Evolutionary conservation across 176 grass and related monocot species (phyloP).

Genomic region (Oropetium thomaeum): DNA sequence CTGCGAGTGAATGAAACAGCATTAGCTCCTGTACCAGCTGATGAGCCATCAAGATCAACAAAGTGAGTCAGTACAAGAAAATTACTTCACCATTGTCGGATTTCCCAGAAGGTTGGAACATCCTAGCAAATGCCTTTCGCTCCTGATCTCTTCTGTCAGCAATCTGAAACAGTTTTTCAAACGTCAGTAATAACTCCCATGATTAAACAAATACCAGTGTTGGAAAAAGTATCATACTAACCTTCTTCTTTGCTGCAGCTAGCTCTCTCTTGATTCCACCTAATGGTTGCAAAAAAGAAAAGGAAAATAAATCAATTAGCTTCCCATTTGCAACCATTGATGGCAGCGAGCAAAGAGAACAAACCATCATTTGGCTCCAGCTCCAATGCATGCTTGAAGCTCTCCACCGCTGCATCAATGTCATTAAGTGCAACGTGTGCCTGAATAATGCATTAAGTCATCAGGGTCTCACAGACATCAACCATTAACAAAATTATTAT

Average conservation of each 20-base stretch:
- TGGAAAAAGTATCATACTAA: constrained; percentile 25
- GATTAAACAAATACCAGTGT: neutral
- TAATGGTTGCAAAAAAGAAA: constrained; percentile 33
- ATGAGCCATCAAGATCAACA: neutral
- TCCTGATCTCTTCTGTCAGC: constrained; percentile 76
- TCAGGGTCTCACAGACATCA: neutral
- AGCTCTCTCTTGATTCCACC: constrained; percentile 88
- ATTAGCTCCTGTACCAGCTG: neutral
- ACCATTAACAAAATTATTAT: neutral
- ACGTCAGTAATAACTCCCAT: neutral
- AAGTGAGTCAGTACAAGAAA: neutral
- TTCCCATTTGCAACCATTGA: neutral
- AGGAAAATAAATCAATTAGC: constrained; percentile 10
- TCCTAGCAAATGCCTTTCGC: constrained; percentile 82
- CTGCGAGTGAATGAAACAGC: constrained; percentile 15
- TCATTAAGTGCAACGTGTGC: constrained; percentile 95
- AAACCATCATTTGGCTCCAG: constrained; percentile 93
- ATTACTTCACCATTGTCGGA: constrained; percentile 63
- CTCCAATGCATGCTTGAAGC: constrained; percentile 87
- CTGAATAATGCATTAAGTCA: constrained; percentile 40
- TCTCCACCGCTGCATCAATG: constrained; percentile 84
- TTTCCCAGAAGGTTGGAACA: constrained; percentile 76
- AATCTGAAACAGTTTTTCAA: constrained; percentile 47
- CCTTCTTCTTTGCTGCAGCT: constrained; percentile 83
- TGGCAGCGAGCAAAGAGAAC: neutral